These are phyloP conservation scores for Calonectria crousiana DNA, from an alignment of 2,329 filamentous ascomycete genomes.

Conservation along the genomic window DNA sequence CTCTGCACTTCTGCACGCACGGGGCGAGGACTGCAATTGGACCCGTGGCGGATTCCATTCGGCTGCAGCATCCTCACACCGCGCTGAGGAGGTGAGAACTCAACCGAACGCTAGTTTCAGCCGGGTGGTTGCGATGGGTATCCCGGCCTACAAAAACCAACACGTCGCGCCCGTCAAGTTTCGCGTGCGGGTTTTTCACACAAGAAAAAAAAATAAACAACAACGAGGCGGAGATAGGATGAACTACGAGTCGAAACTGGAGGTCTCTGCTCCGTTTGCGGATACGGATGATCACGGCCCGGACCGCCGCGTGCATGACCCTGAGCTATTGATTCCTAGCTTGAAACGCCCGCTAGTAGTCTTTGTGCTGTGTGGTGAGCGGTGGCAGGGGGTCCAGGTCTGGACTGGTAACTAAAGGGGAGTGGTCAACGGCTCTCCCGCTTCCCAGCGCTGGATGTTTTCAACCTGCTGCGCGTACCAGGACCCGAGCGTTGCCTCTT, in stretches of 20 bases:
- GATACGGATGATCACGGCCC: constrained; percentile 9
- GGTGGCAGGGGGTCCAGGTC: neutral
- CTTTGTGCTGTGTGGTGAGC: neutral
- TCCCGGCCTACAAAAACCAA: constrained; percentile 2
- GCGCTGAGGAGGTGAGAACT: constrained; percentile 1
- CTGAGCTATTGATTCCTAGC: constrained; percentile 21
- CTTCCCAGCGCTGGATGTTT: constrained; percentile 68
- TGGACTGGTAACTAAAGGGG: constrained; percentile 24
- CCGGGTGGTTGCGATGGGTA: neutral
- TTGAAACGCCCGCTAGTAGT: constrained; percentile 8
- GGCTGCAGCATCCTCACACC: constrained; percentile 5
- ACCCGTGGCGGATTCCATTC: constrained; percentile 2
- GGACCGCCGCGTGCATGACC: constrained; percentile 15
- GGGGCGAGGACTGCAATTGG: constrained; percentile 3
- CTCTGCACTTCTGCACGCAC: neutral
- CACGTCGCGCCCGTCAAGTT: neutral
- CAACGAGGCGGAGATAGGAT: neutral
- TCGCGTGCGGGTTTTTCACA: neutral
- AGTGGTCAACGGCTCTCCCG: constrained; percentile 39
- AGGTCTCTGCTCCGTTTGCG: neutral
- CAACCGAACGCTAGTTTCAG: constrained; percentile 11
- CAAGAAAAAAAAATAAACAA: neutral
- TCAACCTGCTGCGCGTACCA: constrained; percentile 78
- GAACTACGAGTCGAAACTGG: constrained; percentile 6
- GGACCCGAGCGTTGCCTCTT: constrained; percentile 70